These are phyloP conservation scores for Phytopythium kandeliae DNA, from an alignment of 352 stramenopile genomes.

Conservation along the genomic window DNA sequence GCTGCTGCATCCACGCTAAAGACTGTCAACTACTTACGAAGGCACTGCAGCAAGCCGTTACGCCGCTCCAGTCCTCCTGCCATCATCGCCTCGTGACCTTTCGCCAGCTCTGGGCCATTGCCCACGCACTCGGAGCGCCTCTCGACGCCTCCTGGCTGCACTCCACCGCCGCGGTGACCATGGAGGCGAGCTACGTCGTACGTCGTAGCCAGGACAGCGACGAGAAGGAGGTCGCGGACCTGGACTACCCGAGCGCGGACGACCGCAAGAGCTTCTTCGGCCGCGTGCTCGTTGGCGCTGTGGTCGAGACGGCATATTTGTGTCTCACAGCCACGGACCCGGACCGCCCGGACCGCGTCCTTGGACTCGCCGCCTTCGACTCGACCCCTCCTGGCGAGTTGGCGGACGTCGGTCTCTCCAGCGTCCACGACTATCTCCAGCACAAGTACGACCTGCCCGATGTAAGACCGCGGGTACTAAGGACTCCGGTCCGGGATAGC, in stretches of 20 bases:
- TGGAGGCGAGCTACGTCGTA: slow-evolving; percentile 36
- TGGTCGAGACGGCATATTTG: slow-evolving; percentile 74
- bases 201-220: slow-evolving; percentile 57
- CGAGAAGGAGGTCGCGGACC: slow-evolving; percentile 48
- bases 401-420: slow-evolving; percentile 13
- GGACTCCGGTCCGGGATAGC: no score
- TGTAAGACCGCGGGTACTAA: slow-evolving; percentile 12
- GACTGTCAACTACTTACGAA: no score
- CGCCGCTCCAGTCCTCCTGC: no score
- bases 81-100: no score
- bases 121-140: no score
- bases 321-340: slow-evolving; percentile 57
- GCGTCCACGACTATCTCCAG: slow-evolving; percentile 36
- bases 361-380: slow-evolving; percentile 67
- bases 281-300: slow-evolving; percentile 31
- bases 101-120: neutral
- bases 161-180: no score
- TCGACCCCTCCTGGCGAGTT: slow-evolving; percentile 39
- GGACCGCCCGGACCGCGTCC: slow-evolving; percentile 33
- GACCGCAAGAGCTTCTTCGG: slow-evolving; percentile 64
- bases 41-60: no score
- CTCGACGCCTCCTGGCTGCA: neutral
- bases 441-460: slow-evolving; percentile 47
- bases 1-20: no score
- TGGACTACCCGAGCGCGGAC: slow-evolving; percentile 54